Evolutionary conservation across 2,329 filamentous ascomycete genomes (phyloP), one percentile per base, ranked within the genome.

Genomic region (Orbilia javanica): DNA sequence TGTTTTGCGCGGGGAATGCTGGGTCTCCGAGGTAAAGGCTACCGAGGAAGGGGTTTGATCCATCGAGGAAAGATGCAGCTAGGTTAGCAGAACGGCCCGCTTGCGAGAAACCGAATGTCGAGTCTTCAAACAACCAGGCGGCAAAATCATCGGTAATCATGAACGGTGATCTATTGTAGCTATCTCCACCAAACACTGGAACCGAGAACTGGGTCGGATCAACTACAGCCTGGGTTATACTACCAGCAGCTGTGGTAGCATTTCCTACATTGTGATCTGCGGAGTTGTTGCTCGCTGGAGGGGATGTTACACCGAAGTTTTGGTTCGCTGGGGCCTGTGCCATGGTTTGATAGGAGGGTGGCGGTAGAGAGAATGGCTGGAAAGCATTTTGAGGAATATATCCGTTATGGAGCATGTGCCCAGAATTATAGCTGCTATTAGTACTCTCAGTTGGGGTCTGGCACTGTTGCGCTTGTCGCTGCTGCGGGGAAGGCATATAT

Each of bases 121-220:
- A 83, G 42, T 81, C 80, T 44, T 80, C 80, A 52, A 96, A 96
- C 27, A 96, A 84, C 87, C 92, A 97, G 4, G 91, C 90, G 80
- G 94, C 91, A 82, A 96, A 96, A 82, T 97, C 93, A 82, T 96
- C 93, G 0, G 93, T 91, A 86, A 96, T 92, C 7, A 92, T 91
- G 82, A 95, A 95, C 0, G 95, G 94, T 1, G 94, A 97, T 72
- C 95, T 92, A 81, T 92, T 94, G 77, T 93, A 90, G 18, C 89
- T 91, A 81, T 97, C 93, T 27, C 89, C 90, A 15, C 93, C 93
- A 84, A 97, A 97, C 27, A 97, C 91, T 0, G 95, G 93, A 81
- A 96, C 92, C 3, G 92, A 90, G 71, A 89, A 90, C 52, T 81
- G 81, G 25, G 80, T 79, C 25, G 67, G 52, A 7, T 80, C 63